Base-by-base conservation (phyloP, 768 basidiomycete species). In the Infundibulicybe gibba region DNA sequence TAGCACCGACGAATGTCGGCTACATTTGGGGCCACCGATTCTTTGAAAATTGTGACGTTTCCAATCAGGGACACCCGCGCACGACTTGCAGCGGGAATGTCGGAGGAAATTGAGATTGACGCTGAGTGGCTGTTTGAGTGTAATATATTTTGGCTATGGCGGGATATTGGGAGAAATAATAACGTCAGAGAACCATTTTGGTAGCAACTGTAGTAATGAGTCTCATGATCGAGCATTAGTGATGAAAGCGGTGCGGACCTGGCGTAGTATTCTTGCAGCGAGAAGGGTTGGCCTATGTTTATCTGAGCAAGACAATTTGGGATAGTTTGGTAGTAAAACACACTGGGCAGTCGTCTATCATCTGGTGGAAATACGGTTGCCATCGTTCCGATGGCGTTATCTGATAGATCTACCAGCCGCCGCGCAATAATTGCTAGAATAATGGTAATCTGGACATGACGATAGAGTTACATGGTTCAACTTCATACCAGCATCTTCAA, bases 181-280 rank as follows among this genome's bases (percentile, higher is more conserved):
- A 80, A 62, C 3, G 74, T 65, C 45, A 80, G 63, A n/a, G 77
- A 79, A 14, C 79, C 78, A 56, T 79, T 79, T 25, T 52, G 40
- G 50, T 73, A 65, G 56, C 76, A 79, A 55, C 77, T 79, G 53
- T 15, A 11, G 5, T 6, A 2, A 32, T 41, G 50, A 40, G n/a
- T 25, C n/a, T 16, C 32, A 32, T 33, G 14, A 16, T 33, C 37
- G 38, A 13, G 34, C 39, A n/a, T n/a, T n/a, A 20, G 14, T 14
- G 17, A 25, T 25, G 25, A 25, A 25, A 25, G 25, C 8, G 25
- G 8, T 25, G 16, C 48, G 31, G 44, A 58, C 62, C 61, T 63
- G 38, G 76, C 76, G 51, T 77, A 79, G 54, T 79, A 80, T 58
- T 79, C 78, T 56, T 77, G 76, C 41, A 80, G 61, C 4, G 72